Percentiles rank a stretch among this genome's conserved stretches.
These are phyloP conservation scores for Allium cepa DNA, from an alignment of 106 monocot genomes.

Conservation along the genomic window DNA sequence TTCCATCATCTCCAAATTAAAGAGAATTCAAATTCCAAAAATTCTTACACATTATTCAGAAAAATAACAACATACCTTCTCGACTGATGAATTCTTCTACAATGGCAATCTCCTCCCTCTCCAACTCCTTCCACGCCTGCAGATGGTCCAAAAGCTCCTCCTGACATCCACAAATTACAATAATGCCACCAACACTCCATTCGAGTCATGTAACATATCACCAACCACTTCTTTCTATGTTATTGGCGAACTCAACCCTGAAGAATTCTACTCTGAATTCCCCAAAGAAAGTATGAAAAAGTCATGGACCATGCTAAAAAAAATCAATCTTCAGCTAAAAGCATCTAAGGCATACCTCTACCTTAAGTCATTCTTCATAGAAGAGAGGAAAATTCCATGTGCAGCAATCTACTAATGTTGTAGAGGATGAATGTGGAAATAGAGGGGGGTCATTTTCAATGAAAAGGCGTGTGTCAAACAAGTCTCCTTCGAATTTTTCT, in stretches of 20 bases:
- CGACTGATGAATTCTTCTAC: conserved; percentile 71
- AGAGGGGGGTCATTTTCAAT: conserved; percentile 52
- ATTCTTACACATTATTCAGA: conserved; percentile 8
- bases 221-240: conserved; percentile 53
- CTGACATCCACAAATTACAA: not conserved
- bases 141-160: conserved; percentile 58
- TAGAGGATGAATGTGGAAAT: conserved; percentile 15
- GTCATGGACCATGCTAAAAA: conserved; percentile 27
- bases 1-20: conserved; percentile 7
- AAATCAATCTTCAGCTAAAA: conserved; percentile 42
- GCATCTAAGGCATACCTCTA: conserved; percentile 45
- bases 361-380: conserved; percentile 59
- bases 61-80: conserved; percentile 18
- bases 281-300: conserved; percentile 37
- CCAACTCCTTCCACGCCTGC: conserved; percentile 51
- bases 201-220: conserved; percentile 57
- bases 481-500: conserved; percentile 15
- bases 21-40: conserved; percentile 60
- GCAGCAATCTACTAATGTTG: conserved; percentile 1
- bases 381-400: conserved; percentile 28
- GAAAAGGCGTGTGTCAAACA: conserved; percentile 9
- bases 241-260: conserved; percentile 44
- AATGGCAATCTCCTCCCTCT: conserved; percentile 76
- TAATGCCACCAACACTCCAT: conserved; percentile 31
- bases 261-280: conserved; percentile 33